Base-by-base conservation (phyloP, 2,329 filamentous ascomycete species). In the Botrytis aclada region DNA sequence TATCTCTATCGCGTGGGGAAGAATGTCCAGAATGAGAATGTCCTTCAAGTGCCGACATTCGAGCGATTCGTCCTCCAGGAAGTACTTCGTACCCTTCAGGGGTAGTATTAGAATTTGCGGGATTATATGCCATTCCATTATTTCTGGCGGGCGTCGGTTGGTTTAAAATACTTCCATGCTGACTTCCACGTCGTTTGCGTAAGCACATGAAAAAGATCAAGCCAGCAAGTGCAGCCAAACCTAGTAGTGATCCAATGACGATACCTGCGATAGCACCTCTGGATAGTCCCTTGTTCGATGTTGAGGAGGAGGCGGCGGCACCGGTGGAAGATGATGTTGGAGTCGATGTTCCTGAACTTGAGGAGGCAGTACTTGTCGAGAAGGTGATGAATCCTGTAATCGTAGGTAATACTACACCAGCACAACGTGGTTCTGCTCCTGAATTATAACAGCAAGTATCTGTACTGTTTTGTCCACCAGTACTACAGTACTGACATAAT, bases 401-500 rank as follows among this genome's bases (percentile, higher is more conserved):
- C 1, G 89, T 89, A 0, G 96, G 96, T 10, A 99, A 85, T 39
- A 88, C 85, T n/a, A 99, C 92, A 69, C 88, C 88, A 67, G 88
- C 84, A 81, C 96, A 99, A 75, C 90, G 88, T 39, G 84, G 84
- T 73, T 93, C 88, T n/a, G 92, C 90, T 75, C 94, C 86, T 8
- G 95, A 90, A 78, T 90, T 94, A 79, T 94, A 91, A 82, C 96
- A 99, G 85, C 96, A 99, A 5, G 95, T 97, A 81, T 98, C 95
- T 69, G 95, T 98, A 16, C 94, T 92, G 82, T 98, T 98, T 75
- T 91, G 89, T 41, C 95, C 94, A 78, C 93, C 95, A 10, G 90
- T 86, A 60, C 88, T 87, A 82, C 96, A 99, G 82, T 96, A 98
- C 7, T 91, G 89, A 84, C 96, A 99, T 51, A 99, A 86, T 4